A percentile compares a stretch with the other conserved stretches of the same genome.
Evolutionary conservation across 306 rosid genomes (phyloP).

Genomic region (Prunus fruticosa): DNA sequence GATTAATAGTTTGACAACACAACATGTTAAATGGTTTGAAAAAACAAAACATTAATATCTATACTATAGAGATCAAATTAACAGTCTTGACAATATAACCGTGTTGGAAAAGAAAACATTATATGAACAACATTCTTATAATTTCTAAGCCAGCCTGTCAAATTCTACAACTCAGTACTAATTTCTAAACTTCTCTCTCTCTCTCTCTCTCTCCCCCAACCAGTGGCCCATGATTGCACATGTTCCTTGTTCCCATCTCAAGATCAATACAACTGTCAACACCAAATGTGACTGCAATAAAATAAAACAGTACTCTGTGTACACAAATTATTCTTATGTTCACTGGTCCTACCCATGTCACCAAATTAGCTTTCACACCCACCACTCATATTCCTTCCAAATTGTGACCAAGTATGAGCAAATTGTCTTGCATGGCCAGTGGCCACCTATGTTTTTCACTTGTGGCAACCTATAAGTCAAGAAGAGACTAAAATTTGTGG

Average conservation of each 20-base stretch:
- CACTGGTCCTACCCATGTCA: conserved; percentile 5
- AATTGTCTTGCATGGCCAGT: neutral
- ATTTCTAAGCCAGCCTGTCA: neutral
- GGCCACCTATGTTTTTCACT: neutral
- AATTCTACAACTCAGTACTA: neutral
- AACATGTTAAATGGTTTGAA: neutral
- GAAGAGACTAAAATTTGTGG: conserved; percentile 9
- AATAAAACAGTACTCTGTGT: conserved; percentile 1
- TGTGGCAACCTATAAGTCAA: conserved; percentile 12
- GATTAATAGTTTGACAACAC: neutral
- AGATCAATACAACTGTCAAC: conserved; percentile 32
- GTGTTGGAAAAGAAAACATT: too few species aligned
- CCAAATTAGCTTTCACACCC: conserved; percentile 17
- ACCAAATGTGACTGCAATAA: neutral
- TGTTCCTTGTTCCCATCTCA: conserved; percentile 27
- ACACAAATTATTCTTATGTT: conserved; percentile 11
- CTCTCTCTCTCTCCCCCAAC: neutral
- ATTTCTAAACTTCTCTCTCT: neutral
- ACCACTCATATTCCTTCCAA: conserved; percentile 7
- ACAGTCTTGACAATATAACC: neutral
- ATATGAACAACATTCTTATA: neutral
- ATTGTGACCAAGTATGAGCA: conserved; percentile 10
- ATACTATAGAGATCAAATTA: too few species aligned
- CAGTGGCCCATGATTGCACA: conserved; percentile 47
- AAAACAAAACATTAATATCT: too few species aligned